Percentiles rank a stretch among this genome's conserved stretches.
Evolutionary conservation across 2,329 filamentous ascomycete genomes (phyloP).

Genomic region (Ceratocystis papillata): DNA sequence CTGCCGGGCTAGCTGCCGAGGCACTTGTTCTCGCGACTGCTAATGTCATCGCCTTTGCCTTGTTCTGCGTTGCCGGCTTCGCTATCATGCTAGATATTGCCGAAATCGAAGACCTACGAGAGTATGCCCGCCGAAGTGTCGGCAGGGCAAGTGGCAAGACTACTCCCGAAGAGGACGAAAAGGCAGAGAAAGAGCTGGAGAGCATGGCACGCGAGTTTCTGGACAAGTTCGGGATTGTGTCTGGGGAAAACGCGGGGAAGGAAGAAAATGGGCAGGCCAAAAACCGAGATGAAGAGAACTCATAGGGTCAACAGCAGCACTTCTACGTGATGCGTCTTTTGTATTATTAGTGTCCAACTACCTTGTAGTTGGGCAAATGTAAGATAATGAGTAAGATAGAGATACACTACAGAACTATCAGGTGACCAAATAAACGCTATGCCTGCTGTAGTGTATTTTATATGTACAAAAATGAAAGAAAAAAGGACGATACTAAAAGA

Average conservation of each 20-base stretch:
- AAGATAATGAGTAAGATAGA: not conserved
- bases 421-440: constrained; percentile 9
- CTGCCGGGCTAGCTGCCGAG: constrained; percentile 63
- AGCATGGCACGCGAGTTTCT: constrained; percentile 51
- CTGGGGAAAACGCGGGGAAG: not conserved
- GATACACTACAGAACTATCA: not conserved
- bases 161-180: constrained; percentile 29
- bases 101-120: constrained; percentile 52
- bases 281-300: not conserved
- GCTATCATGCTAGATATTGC: constrained; percentile 71
- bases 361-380: not conserved
- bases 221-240: constrained; percentile 35
- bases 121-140: constrained; percentile 38
- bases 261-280: not conserved
- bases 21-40: constrained; percentile 79
- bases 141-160: constrained; percentile 31
- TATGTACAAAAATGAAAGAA: constrained; percentile 10
- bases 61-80: constrained; percentile 63
- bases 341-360: not conserved
- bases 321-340: not conserved
- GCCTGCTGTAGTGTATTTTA: constrained; percentile 8
- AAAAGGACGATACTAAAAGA: not conserved
- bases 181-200: constrained; percentile 51
- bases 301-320: not conserved
- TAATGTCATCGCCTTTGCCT: constrained; percentile 65